phyloP scores from a whole-genome alignment of 805 yeast genomes.

The Wickerhamomyces chaumierensis region DNA sequence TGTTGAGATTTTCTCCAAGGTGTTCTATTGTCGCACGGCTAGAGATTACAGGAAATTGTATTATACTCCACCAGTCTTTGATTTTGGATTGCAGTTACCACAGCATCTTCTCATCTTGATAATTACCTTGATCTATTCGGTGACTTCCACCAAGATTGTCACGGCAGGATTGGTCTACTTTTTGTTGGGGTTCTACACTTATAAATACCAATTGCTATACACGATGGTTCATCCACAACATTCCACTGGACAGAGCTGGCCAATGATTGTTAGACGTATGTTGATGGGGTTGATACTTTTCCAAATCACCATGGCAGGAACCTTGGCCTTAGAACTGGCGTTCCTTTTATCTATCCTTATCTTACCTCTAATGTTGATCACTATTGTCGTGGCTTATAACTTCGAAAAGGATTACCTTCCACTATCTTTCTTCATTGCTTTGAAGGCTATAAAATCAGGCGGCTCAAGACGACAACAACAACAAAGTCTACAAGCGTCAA shows the following conservation, averaged over 20 bases:
- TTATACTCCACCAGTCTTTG: conserved; percentile 76
- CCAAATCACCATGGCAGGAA: conserved; percentile 90
- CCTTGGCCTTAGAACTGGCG: conserved; percentile 72
- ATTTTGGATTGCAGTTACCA: conserved; percentile 84
- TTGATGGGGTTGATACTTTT: conserved; percentile 72
- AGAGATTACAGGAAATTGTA: conserved; percentile 67
- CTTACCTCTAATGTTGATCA: conserved; percentile 64
- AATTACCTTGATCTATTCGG: conserved; percentile 79
- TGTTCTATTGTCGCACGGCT: conserved; percentile 59
- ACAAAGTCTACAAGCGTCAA: conserved; percentile 1
- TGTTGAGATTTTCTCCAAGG: conserved; percentile 53
- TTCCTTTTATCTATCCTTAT: conserved; percentile 62
- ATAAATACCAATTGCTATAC: conserved; percentile 81
- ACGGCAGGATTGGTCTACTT: conserved; percentile 82
- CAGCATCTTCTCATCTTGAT: conserved; percentile 82
- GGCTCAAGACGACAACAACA: too few species aligned
- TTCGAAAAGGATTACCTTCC: conserved; percentile 80
- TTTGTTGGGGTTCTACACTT: conserved; percentile 75
- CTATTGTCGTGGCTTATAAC: conserved; percentile 59
- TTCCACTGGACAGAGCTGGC: conserved; percentile 96
- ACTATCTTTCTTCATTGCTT: conserved; percentile 73
- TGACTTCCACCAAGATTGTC: conserved; percentile 79
- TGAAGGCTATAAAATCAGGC: conserved; percentile 51
- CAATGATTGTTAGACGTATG: conserved; percentile 73
- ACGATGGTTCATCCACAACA: conserved; percentile 94